Base-by-base conservation (phyloP, 108 stramenopile species). In the Cyclotella choctawhatcheeana region DNA sequence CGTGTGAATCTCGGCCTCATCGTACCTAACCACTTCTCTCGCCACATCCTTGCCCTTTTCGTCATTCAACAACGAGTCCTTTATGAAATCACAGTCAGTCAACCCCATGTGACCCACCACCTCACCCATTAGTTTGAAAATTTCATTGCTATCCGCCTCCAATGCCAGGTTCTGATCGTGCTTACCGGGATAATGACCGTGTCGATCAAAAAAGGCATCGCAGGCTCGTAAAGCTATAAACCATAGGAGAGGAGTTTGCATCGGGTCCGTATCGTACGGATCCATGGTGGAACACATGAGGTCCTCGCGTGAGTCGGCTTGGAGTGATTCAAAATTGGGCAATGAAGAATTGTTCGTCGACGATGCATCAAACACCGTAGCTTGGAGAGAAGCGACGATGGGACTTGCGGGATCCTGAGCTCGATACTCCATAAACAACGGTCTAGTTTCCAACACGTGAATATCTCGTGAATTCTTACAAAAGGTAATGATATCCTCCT, bases 1-100 rank as follows among this genome's bases (percentile, higher is more conserved):
- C 30, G 67, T 84, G 77, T 99, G 98, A 53, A 96, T 73, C 73
- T 99, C 95, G 4, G 88, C 91, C 54, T 89, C 94, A 54, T 82
- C 90, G 68, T 89, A 98, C 10, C 98, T 83, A 7, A 87, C 83
- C 61, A 97, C 64, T 67, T 98, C 97, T 47, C 56, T 40, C 26
- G 89, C 90, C 48, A 87, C 74, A 35, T 78, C 62, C 70, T 54
- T 84, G 21, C 78, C 76, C 58, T 61, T 68, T 10, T 44, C 34
- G 5, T 56, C 78, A 58, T 79, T 66, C 10, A 67, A 37, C 30
- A 67, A 44, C 44, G 66, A 59, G 26, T 71, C 58, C 65, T 64
- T 44, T 44, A 84, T 48, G 8, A 89, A 64, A 35, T 88, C 85
- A 55, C 80, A 58, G 18, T 86, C 87, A 3, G 43, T 60, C 34